Percentiles rank a stretch among this genome's conserved stretches.
Conservation (phyloP, 2,329 filamentous ascomycete genomes). For the Beauveria sp. region DNA sequence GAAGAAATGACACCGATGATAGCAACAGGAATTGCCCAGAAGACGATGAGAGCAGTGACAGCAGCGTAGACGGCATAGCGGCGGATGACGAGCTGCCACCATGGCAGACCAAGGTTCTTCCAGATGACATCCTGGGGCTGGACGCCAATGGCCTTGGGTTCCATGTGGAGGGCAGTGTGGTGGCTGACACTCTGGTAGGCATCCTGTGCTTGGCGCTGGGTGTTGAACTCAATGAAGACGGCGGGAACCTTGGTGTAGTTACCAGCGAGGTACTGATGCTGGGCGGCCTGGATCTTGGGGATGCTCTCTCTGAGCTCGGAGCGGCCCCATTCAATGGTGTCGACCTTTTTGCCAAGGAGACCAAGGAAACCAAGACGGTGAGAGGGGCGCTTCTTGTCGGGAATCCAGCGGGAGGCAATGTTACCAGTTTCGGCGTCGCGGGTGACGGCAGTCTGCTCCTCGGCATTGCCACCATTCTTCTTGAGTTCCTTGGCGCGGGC, state of each 20-base stretch:
- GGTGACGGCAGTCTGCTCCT: slow-evolving; percentile 34
- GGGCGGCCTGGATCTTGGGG: slow-evolving; percentile 58
- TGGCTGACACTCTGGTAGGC: slow-evolving; percentile 79
- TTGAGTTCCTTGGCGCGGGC: slow-evolving; percentile 27
- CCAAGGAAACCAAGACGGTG: slow-evolving; percentile 60
- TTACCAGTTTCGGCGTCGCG: slow-evolving; percentile 58
- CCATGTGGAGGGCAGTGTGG: slow-evolving; percentile 75
- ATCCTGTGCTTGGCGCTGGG: slow-evolving; percentile 73
- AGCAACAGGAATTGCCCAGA: slow-evolving; percentile 73
- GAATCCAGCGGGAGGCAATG: slow-evolving; percentile 59
- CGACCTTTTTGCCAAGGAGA: slow-evolving; percentile 58
- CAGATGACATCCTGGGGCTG: slow-evolving; percentile 78
- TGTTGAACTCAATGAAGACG: slow-evolving; percentile 88
- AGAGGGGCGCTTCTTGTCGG: slow-evolving; percentile 59
- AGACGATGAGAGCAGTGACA: slow-evolving; percentile 68
- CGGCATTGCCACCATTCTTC: slow-evolving; percentile 20
- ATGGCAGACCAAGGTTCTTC: slow-evolving; percentile 61
- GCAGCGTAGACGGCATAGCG: slow-evolving; percentile 56
- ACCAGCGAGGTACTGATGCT: slow-evolving; percentile 54
- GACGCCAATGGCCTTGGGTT: slow-evolving; percentile 75
- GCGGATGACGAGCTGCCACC: slow-evolving; percentile 71
- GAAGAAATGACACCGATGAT: slow-evolving; percentile 82
- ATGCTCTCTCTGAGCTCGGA: slow-evolving; percentile 46
- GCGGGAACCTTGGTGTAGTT: slow-evolving; percentile 59
- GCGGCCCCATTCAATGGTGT: slow-evolving; percentile 81